A percentile compares a stretch with the other conserved stretches of the same genome.
Conservation (phyloP, 768 basidiomycete species). For the Naganishia vishniacii region DNA sequence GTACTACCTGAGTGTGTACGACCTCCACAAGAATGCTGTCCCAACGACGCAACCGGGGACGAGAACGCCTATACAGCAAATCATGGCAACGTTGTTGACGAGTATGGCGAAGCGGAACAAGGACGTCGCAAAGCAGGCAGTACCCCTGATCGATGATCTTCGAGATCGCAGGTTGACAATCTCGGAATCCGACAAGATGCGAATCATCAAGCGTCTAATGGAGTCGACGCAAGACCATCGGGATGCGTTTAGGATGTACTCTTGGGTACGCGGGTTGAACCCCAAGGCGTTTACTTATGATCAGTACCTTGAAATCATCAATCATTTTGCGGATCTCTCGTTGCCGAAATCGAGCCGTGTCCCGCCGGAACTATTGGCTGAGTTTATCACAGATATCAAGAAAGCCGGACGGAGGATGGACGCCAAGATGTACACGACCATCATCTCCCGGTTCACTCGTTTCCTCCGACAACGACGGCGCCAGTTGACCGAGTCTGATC, state of each 20-base stretch:
- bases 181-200: conserved; percentile 54
- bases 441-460: conserved; percentile 52
- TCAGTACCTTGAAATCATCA: conserved; percentile 62
- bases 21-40: not conserved
- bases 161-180: conserved; percentile 53
- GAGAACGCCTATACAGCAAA: conserved; percentile 5
- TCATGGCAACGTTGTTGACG: not conserved
- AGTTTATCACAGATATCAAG: conserved; percentile 75
- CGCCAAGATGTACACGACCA: conserved; percentile 61
- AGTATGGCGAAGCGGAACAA: conserved; percentile 11
- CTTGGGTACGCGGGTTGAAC: conserved; percentile 45
- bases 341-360: conserved; percentile 53
- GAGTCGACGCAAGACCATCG: conserved; percentile 55
- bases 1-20: conserved; percentile 11
- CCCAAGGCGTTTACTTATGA: conserved; percentile 50
- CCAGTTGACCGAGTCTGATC: not conserved
- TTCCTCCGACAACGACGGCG: conserved; percentile 22
- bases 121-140: conserved; percentile 22
- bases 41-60: not conserved
- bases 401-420: conserved; percentile 58
- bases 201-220: conserved; percentile 64
- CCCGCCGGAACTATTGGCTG: conserved; percentile 60
- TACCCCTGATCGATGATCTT: conserved; percentile 64
- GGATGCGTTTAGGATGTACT: conserved; percentile 64
- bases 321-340: conserved; percentile 60